Evolutionary conservation across 73 alveolate genomes (phyloP).

Genomic region (Durusdinium trenchii): DNA sequence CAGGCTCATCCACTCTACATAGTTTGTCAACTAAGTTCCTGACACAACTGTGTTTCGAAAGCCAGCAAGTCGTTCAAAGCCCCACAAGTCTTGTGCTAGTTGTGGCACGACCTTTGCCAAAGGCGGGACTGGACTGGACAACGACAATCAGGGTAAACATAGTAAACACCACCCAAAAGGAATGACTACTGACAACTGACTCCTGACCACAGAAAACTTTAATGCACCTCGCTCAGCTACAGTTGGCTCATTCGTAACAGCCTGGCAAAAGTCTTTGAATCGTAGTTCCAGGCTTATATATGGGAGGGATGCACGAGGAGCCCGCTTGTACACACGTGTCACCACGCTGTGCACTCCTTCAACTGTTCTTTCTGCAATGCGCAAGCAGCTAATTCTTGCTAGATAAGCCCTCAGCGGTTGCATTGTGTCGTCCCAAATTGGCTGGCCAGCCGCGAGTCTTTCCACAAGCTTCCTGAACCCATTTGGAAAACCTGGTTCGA

Average conservation of each 20-base stretch:
- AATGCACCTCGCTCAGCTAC: not conserved
- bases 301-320: not conserved
- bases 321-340: not conserved
- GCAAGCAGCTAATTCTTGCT: not conserved
- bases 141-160: not conserved
- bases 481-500: not conserved
- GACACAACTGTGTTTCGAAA: not conserved
- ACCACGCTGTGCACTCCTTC: not conserved
- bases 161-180: not conserved
- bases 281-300: conserved; percentile 1
- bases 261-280: not conserved
- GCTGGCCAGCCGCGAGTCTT: not conserved
- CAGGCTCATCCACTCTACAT: not conserved
- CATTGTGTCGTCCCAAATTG: not conserved
- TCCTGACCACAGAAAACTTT: not conserved
- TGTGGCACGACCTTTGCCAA: not conserved
- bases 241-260: not conserved
- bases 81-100: not conserved
- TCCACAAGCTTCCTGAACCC: not conserved
- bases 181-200: too few relatives aligned
- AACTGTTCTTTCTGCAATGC: not conserved
- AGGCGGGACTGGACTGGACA: not conserved
- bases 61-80: not conserved
- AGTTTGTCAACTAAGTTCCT: not conserved
- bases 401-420: not conserved